phyloP scores from a whole-genome alignment of 78 protist species.

The Acrasis kona region DNA sequence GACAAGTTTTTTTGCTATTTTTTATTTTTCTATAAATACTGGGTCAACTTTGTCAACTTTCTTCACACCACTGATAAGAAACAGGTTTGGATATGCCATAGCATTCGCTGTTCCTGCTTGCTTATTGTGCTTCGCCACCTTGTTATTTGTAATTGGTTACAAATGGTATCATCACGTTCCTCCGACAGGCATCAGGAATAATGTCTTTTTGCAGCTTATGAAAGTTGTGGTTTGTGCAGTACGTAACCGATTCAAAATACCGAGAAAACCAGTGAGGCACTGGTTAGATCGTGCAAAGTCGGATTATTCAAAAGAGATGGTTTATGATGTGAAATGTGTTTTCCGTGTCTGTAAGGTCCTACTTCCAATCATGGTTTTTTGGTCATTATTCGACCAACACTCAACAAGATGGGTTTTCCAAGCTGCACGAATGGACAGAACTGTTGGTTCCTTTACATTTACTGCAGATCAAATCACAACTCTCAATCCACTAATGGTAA shows the following conservation, averaged over 20 bases:
- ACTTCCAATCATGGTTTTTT: constrained; percentile 44
- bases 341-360: background rate
- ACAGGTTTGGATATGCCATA: constrained; percentile 24
- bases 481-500: constrained; percentile 38
- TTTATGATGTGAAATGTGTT: background rate
- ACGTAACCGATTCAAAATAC: background rate
- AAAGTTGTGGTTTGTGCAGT: background rate
- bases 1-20: constrained; percentile 26
- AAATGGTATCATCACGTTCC: background rate
- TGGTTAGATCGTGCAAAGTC: constrained; percentile 1
- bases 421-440: constrained; percentile 31
- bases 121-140: constrained; percentile 26
- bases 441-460: constrained; percentile 1
- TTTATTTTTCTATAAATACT: constrained; percentile 47
- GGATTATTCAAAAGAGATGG: background rate
- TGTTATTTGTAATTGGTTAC: constrained; percentile 22
- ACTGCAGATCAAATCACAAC: constrained; percentile 55
- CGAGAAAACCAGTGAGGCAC: background rate
- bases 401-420: constrained; percentile 33
- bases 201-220: background rate
- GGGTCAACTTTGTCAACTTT: constrained; percentile 42
- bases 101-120: constrained; percentile 66
- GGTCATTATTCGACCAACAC: constrained; percentile 55
- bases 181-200: background rate
- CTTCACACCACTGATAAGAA: constrained; percentile 38